A percentile compares a stretch with the other conserved stretches of the same genome.
Evolutionary conservation across 768 basidiomycete species (phyloP).

Genomic region (Floccularia luteovirens): DNA sequence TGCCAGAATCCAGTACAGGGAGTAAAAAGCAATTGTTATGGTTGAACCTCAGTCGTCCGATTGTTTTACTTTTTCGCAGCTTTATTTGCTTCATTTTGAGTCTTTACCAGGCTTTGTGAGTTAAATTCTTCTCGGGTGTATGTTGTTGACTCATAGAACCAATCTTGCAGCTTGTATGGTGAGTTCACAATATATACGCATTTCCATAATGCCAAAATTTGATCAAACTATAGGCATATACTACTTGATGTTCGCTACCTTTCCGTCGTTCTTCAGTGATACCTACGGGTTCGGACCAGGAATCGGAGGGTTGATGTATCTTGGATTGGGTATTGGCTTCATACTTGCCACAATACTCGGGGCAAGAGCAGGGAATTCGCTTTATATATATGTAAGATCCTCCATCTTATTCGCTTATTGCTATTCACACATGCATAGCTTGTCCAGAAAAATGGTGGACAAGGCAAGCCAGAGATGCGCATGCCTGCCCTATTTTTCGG

Average conservation of each 20-base stretch:
- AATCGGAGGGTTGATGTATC: conserved; percentile 44
- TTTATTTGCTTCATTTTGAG: conserved; percentile 68
- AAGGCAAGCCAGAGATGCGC: conserved; percentile 69
- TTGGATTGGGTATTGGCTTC: conserved; percentile 53
- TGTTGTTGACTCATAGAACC: not conserved
- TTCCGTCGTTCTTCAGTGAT: conserved; percentile 46
- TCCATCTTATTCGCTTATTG: not conserved
- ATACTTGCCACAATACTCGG: conserved; percentile 38
- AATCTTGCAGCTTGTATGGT: not conserved
- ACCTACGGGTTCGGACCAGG: conserved; percentile 48
- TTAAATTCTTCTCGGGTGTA: not conserved
- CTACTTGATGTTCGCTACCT: conserved; percentile 68
- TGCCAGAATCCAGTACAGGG: conserved; percentile 15
- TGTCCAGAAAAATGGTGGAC: conserved; percentile 45
- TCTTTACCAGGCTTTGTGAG: conserved; percentile 29
- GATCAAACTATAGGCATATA: conserved; percentile 35
- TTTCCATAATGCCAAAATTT: conserved; percentile 3
- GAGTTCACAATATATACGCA: not conserved
- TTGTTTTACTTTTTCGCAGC: conserved; percentile 49
- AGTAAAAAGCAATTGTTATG: conserved; percentile 38
- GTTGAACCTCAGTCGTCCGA: conserved; percentile 53
- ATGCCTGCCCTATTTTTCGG: conserved; percentile 70
- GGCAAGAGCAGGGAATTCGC: conserved; percentile 36
- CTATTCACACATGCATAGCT: conserved; percentile 23
- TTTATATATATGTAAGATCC: conserved; percentile 38